Base-by-base conservation (phyloP, 2,329 filamentous ascomycete genomes). In the Penicillium vulpinum region DNA sequence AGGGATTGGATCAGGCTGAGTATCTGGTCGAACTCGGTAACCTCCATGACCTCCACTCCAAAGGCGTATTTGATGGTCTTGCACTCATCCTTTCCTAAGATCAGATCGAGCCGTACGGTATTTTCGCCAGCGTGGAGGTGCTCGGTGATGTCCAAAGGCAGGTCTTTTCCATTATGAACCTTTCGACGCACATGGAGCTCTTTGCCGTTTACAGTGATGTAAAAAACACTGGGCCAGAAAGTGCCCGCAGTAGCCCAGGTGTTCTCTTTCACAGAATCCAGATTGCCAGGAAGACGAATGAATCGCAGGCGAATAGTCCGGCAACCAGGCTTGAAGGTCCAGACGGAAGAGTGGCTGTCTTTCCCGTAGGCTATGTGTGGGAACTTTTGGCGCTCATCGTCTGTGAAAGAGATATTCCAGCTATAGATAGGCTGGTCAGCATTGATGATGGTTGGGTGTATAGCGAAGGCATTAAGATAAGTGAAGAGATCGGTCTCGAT, bases 131-230 rank as follows among this genome's bases (percentile, higher is more conserved):
- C 63, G 9, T 67, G 70, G 5, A 95, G 62, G 21, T 83, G 71
- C 0, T 70, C 59, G 2, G 91, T 92, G 24, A 96, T 77, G 63
- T 96, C 91, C 6, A 90, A 78, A 0, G 92, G 87, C 9, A 91
- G 73, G 64, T 95, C 90, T 63, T 87, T 90, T 11, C 87, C 87
- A 67, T 92, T 83, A 59, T 94, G 87, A 1, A 84, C 72, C 65
- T 90, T 91, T 28, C 88, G 83, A 39, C 88, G 83, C 10, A 85
- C 71, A 24, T 79, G 77, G 16, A 91, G 70, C 11, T 85, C 77
- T 0, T 74, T 68, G 0, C 73, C 78, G 64, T 96, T 96, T 58
- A 95, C 72, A 16, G 82, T 79, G 58, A 93, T 80, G 59, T 87
- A 90, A 0, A 91, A 79, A 49, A 84, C 82, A 35, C 82, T 78